Evolutionary conservation across 306 rosid species (phyloP).

Genomic region (Herpetospermum pedunculosum): DNA sequence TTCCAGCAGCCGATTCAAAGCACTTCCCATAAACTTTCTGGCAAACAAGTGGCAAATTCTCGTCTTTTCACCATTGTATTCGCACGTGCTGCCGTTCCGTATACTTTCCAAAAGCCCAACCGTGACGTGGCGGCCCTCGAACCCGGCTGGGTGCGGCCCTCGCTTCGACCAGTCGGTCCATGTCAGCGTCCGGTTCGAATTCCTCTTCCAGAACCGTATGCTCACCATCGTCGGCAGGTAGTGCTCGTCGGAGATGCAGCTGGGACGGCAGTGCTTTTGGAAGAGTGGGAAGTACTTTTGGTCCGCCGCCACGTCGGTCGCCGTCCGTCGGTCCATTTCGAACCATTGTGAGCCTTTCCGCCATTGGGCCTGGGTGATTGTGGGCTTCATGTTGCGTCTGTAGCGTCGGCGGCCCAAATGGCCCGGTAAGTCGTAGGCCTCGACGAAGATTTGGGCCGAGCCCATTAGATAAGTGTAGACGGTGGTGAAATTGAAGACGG

Average conservation of each 20-base stretch:
- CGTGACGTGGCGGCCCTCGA: neutral
- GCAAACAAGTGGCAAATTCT: neutral
- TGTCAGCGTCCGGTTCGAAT: slow-evolving; percentile 64
- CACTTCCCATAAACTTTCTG: neutral
- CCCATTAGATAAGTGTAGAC: slow-evolving; percentile 46
- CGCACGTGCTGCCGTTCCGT: neutral
- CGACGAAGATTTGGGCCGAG: slow-evolving; percentile 40
- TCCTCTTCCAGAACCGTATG: slow-evolving; percentile 32
- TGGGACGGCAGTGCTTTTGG: slow-evolving; percentile 26
- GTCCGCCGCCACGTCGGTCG: slow-evolving; percentile 51
- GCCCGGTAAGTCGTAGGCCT: slow-evolving; percentile 52
- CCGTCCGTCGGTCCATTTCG: slow-evolving; percentile 55
- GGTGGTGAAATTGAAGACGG: slow-evolving; percentile 69
- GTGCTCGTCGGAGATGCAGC: slow-evolving; percentile 76
- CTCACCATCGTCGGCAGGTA: slow-evolving; percentile 61
- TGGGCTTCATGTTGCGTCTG: slow-evolving; percentile 39
- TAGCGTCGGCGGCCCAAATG: slow-evolving; percentile 56
- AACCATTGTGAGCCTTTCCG: slow-evolving; percentile 89
- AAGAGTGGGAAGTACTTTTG: slow-evolving; percentile 42
- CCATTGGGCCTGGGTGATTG: slow-evolving; percentile 41
- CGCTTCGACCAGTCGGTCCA: slow-evolving; percentile 81
- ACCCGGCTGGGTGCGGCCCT: slow-evolving; percentile 56
- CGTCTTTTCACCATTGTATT: neutral
- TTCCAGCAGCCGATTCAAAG: neutral
- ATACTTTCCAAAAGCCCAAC: neutral